Evolutionary conservation across 2,329 filamentous ascomycete genomes (phyloP), one percentile per base, ranked within the genome.

Genomic region (Cladosporium phlei): DNA sequence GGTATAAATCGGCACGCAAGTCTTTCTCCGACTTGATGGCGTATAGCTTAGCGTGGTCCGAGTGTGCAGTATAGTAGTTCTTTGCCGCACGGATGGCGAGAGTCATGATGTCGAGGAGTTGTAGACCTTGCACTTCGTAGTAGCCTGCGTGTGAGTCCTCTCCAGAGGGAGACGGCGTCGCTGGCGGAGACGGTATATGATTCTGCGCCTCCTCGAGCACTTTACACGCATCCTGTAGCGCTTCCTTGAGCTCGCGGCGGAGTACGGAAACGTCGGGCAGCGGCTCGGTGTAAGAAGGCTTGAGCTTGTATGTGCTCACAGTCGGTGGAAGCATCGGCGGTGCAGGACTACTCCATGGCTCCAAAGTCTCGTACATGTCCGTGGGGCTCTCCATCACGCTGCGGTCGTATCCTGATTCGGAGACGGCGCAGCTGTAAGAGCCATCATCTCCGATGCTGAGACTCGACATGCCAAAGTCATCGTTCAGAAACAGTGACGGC

Each of bases 1-100:
- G 79, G 30, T 95, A 79, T 7, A 97, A 72, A 58, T 97, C 91
- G 40, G 85, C 76, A 32, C 93, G 83, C 38, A 98, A 85, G 55
- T 86, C 78, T 52, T 85, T 87, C 66, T 98, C 93, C 0, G 88
- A 82, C 66, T 88, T 90, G 68, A 97, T 94, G 21, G 85, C 73
- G 60, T 93, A 88, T 14, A 97, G 74, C 28, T 87, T 83, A 56
- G 93, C 85, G 1, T 90, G 88, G 44, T 90, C 78, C 60, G 94
- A 86, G 63, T 97, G 93, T 3, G 88, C 80, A 0, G 90, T 96
- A 68, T 98, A 97, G 70, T 97, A 98, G 59, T 94, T 84, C 69
- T 94, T 95, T 42, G 93, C 93, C 1, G 91, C 89, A 43, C 89
- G 82, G 56, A 98, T 97, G n/a, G 91, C 91, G 44, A 97, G 75